Base-by-base conservation (phyloP, 2,329 filamentous ascomycete genomes). In the Hymenoscyphus occultus region DNA sequence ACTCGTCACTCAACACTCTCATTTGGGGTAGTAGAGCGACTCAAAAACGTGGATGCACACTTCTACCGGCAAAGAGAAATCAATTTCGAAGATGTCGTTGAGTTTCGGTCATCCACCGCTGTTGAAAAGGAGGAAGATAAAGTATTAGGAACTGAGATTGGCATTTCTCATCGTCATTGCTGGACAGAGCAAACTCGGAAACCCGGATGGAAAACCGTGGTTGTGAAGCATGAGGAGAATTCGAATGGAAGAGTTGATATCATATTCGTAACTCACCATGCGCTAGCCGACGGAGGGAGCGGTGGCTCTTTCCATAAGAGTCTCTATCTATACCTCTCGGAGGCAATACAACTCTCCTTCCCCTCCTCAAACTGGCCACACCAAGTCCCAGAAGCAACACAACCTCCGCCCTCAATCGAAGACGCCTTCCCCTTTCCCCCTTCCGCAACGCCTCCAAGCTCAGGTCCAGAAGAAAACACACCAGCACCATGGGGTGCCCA, bases 191-290 rank as follows among this genome's bases (percentile, higher is more conserved):
- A 60, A 16, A n/a, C 67, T 10, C 28, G 22, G 0, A 67, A 66
- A 39, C 71, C 71, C 5, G 64, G 64, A 0, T 73, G 71, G 71
- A 72, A 65, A 56, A 1, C 72, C 6, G 32, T 63, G 2, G 63
- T 70, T 32, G n/a, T 72, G 4, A 54, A 62, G 14, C 63, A 71
- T 56, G 63, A 59, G 10, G 45, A 56, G 10, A 3, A 13, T 10
- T 16, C 58, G 4, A 13, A n/a, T 39, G 61, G 60, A 48, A 63
- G 22, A 59, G 45, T 73, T 14, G 68, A 71, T 59, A 58, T 72
- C 14, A 51, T 65, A 6, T 72, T 71, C 40, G 3, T 69, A 0
- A 59, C 16, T 5, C 61, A 45, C 10, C 54, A 63, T 59, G 71
- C 66, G 0, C 64, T 72, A 28, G 62, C 64, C 5, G 71, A 73